phyloP scores from a whole-genome alignment of 495 filamentous ascomycete genomes.

The Pyronema domesticum region DNA sequence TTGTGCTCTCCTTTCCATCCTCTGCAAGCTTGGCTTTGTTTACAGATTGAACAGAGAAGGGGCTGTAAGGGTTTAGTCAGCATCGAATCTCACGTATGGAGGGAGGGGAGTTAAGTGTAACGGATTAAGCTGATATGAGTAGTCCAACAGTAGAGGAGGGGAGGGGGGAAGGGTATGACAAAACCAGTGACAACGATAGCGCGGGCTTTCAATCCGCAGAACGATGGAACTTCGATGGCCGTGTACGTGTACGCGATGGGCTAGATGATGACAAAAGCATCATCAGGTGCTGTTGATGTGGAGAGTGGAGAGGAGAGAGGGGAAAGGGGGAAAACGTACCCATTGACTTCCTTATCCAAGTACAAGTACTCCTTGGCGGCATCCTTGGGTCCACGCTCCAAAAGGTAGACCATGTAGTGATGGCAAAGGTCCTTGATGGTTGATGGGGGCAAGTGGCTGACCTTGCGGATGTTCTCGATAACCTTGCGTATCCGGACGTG shows the following conservation, averaged over 20 bases:
- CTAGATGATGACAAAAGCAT: neutral
- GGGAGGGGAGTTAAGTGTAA: neutral
- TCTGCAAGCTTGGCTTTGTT: slow-evolving; percentile 34
- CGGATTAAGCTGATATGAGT: neutral
- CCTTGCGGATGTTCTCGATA: slow-evolving; percentile 55
- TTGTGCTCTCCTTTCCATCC: slow-evolving; percentile 32
- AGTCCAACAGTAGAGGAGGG: neutral
- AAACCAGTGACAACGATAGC: neutral
- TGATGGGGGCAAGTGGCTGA: slow-evolving; percentile 49
- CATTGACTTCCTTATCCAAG: slow-evolving; percentile 74
- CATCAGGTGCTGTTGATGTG: neutral
- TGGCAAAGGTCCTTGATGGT: slow-evolving; percentile 61
- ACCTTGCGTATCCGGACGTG: slow-evolving; percentile 63
- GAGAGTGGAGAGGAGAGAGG: neutral
- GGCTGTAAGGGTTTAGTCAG: slow-evolving; percentile 25
- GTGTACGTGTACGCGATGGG: slow-evolving; percentile 11
- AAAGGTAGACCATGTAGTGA: slow-evolving; percentile 67
- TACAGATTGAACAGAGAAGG: slow-evolving; percentile 32
- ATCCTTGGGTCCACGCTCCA: slow-evolving; percentile 65
- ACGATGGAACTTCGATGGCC: too few species aligned
- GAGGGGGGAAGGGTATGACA: neutral
- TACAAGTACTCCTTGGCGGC: slow-evolving; percentile 71
- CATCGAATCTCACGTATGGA: neutral
- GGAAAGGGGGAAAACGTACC: slow-evolving; percentile 32
- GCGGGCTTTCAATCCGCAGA: too few species aligned